These are phyloP conservation scores for Pestalotiopsis sp. DNA, from an alignment of 2,329 filamentous ascomycete species.

Conservation along the genomic window DNA sequence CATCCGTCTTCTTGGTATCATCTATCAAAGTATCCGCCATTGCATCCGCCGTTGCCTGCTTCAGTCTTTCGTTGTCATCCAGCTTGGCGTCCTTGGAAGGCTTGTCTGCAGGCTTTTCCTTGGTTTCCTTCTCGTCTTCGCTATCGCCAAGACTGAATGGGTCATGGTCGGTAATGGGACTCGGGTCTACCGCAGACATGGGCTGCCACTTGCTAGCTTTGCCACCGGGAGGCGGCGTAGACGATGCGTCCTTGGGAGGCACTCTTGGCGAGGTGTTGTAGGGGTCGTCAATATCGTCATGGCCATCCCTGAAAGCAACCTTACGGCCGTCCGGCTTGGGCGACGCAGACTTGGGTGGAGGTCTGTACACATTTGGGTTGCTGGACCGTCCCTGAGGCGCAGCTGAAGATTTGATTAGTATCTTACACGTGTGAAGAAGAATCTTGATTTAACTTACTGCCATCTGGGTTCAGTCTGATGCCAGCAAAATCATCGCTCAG, in stretches of 20 bases:
- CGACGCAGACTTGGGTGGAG: constrained; percentile 55
- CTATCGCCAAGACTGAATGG: constrained; percentile 96
- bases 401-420: constrained; percentile 46
- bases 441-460: constrained; percentile 50
- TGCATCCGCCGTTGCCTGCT: constrained; percentile 65
- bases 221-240: constrained; percentile 44
- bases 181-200: constrained; percentile 80
- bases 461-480: constrained; percentile 64
- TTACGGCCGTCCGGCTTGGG: constrained; percentile 54
- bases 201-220: constrained; percentile 98
- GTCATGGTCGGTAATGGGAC: constrained; percentile 86
- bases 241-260: constrained; percentile 52
- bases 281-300: constrained; percentile 80
- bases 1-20: constrained; percentile 14
- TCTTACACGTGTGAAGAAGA: constrained; percentile 37
- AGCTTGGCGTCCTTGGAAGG: constrained; percentile 53
- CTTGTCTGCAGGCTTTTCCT: constrained; percentile 64
- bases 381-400: constrained; percentile 53
- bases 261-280: constrained; percentile 68
- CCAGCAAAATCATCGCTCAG: constrained; percentile 86
- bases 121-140: constrained; percentile 85
- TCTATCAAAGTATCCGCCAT: constrained; percentile 58
- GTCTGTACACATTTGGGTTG: constrained; percentile 78
- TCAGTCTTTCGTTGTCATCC: constrained; percentile 63
- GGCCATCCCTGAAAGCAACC: constrained; percentile 61